Conservation (phyloP, 1,139 yeast species). For the Taiozyma onychis region DNA sequence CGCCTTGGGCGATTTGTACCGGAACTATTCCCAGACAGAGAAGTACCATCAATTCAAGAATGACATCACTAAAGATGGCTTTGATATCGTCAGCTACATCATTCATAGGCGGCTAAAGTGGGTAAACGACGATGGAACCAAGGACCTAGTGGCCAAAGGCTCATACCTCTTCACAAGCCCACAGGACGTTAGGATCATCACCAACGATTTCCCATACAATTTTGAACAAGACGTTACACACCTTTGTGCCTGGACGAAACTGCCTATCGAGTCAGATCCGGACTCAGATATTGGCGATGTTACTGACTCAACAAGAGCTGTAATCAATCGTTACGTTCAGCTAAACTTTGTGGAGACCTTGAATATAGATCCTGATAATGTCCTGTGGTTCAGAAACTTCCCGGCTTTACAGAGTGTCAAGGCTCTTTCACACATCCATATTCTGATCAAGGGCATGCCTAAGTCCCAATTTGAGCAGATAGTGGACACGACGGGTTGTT, state of each 20-base stretch:
- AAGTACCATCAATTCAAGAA: conserved; percentile 11
- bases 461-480: neutral
- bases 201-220: conserved; percentile 34
- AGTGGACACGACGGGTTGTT: conserved; percentile 5
- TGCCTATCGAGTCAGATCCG: conserved; percentile 30
- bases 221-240: conserved; percentile 28
- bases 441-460: conserved; percentile 35
- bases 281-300: conserved; percentile 21
- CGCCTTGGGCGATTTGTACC: conserved; percentile 12
- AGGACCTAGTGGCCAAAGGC: conserved; percentile 11
- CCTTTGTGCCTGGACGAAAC: conserved; percentile 34
- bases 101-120: conserved; percentile 13
- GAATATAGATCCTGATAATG: conserved; percentile 32
- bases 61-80: neutral
- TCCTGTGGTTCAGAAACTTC: conserved; percentile 63
- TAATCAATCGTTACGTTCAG: conserved; percentile 17
- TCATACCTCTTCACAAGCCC: conserved; percentile 13
- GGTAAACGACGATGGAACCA: conserved; percentile 5
- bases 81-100: conserved; percentile 13
- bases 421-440: conserved; percentile 55
- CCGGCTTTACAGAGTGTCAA: conserved; percentile 53
- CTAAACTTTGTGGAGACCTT: conserved; percentile 38
- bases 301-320: conserved; percentile 10
- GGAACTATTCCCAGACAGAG: conserved; percentile 8
- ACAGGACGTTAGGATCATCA: conserved; percentile 24